These are phyloP conservation scores for Gracilaria gracilis DNA, from an alignment of 23 red algal genomes.

Conservation along the genomic window DNA sequence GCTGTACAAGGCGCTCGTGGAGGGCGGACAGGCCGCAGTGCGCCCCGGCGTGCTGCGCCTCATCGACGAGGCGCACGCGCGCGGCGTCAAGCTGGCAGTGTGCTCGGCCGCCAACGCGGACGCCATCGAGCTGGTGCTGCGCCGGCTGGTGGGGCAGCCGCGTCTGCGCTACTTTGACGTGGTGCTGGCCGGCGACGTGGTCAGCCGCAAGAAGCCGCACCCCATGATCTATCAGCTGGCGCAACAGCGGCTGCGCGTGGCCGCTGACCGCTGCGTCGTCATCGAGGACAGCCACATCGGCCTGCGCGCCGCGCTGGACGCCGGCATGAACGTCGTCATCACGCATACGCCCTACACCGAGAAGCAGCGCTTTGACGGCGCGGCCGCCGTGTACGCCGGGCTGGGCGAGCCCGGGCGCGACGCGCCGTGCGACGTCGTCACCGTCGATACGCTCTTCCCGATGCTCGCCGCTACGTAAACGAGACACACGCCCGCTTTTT, in stretches of 20 bases:
- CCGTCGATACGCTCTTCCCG: constrained; percentile 68
- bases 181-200: constrained; percentile 91
- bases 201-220: constrained; percentile 91
- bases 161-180: constrained; percentile 80
- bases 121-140: constrained; percentile 66
- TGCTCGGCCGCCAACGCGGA: constrained; percentile 93
- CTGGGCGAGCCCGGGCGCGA: constrained; percentile 56
- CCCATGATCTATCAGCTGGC: constrained; percentile 95
- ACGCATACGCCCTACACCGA: constrained; percentile 88
- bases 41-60: constrained; percentile 85
- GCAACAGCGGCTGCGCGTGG: constrained; percentile 62
- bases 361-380: constrained; percentile 79
- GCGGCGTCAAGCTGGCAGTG: constrained; percentile 70
- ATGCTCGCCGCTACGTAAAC: constrained; percentile 10
- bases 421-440: constrained; percentile 8
- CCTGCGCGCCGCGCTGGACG: constrained; percentile 77
- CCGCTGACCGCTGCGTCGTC: constrained; percentile 76
- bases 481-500: background rate
- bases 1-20: constrained; percentile 76
- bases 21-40: constrained; percentile 19
- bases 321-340: constrained; percentile 84
- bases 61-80: constrained; percentile 81
- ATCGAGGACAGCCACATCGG: constrained; percentile 97
- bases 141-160: constrained; percentile 62
- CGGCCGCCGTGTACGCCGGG: constrained; percentile 63